phyloP scores from a whole-genome alignment of 495 filamentous ascomycete species.

The Neurospora discreta region DNA sequence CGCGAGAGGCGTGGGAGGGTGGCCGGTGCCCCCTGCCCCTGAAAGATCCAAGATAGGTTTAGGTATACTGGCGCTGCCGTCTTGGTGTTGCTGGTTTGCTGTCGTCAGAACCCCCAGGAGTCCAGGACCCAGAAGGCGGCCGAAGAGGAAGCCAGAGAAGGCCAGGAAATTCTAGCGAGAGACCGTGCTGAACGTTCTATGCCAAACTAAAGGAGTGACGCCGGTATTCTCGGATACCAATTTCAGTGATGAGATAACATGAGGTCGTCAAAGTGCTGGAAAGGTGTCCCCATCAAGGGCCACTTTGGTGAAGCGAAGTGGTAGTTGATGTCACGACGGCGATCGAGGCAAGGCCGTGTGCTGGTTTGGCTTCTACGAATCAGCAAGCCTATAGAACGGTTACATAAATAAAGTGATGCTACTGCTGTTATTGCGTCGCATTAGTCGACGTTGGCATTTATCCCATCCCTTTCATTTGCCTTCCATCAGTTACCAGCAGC shows the following conservation, averaged over 20 bases:
- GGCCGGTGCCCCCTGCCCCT: not conserved
- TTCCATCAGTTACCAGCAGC: not conserved
- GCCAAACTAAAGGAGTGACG: not conserved
- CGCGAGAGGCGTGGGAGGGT: not conserved
- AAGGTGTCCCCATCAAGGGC: not conserved
- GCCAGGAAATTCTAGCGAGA: not conserved
- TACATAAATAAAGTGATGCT: not conserved
- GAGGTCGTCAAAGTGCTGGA: not conserved
- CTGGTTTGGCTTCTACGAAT: not conserved
- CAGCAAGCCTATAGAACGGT: not conserved
- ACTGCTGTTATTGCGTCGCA: not conserved
- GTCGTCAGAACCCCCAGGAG: not conserved
- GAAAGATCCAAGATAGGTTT: not conserved
- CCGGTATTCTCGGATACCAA: not conserved
- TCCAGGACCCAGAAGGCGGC: not conserved
- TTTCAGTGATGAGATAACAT: not conserved
- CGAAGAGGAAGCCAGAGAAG: not conserved
- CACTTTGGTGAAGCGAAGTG: not conserved
- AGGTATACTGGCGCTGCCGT: not conserved
- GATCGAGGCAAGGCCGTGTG: not conserved
- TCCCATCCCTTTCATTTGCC: not conserved
- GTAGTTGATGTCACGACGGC: not conserved
- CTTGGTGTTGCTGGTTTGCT: not conserved
- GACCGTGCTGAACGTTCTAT: not conserved
- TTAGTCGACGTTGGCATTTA: not conserved